phyloP scores from a whole-genome alignment of 331 rosid genomes.

The Pyracantha coccinea region DNA sequence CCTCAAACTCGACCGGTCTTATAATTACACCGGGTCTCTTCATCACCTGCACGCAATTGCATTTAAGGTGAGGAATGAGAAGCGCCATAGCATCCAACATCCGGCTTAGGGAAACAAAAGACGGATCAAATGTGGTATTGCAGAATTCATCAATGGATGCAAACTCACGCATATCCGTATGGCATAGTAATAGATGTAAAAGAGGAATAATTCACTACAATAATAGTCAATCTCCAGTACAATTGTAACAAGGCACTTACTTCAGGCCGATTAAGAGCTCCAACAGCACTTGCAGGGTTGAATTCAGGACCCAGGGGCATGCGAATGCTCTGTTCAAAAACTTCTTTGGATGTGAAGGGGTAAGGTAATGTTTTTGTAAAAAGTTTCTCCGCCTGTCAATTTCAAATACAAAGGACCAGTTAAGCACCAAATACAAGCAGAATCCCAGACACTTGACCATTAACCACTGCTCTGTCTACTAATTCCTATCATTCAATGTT shows the following conservation, averaged over 20 bases:
- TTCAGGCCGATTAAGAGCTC: conserved; percentile 78
- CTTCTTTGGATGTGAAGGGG: conserved; percentile 74
- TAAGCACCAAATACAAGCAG: neutral
- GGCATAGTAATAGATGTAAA: neutral
- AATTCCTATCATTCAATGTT: neutral
- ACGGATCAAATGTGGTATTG: neutral
- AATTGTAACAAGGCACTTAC: conserved; percentile 41
- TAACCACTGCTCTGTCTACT: neutral
- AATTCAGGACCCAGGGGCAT: conserved; percentile 92
- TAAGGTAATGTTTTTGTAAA: conserved; percentile 59
- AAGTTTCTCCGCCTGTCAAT: conserved; percentile 82
- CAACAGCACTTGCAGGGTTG: conserved; percentile 67
- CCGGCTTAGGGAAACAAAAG: neutral
- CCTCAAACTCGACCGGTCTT: conserved; percentile 59
- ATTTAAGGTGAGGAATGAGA: neutral
- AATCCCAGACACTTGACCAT: neutral
- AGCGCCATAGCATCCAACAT: neutral
- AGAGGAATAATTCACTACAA: neutral
- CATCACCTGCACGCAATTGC: conserved; percentile 48
- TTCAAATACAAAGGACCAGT: conserved; percentile 6
- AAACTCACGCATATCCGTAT: neutral
- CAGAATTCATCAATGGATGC: neutral
- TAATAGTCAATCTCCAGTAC: neutral
- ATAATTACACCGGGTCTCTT: conserved; percentile 77
- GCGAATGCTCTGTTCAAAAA: conserved; percentile 73